Conservation (phyloP, 176 grass and related monocot genomes). For the Aegilops tauschii region DNA sequence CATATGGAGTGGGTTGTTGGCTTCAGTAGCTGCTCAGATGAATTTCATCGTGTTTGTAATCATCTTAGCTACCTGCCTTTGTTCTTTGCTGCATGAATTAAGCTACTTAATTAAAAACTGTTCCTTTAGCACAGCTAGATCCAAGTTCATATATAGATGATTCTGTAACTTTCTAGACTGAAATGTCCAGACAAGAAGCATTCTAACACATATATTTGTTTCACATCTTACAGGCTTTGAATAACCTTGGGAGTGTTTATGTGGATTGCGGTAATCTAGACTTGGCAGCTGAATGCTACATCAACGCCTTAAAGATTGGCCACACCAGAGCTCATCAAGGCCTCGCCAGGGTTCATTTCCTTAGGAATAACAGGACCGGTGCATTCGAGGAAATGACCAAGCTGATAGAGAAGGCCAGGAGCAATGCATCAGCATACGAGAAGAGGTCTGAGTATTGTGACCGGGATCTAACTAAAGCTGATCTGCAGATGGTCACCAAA, state of each 20-base stretch:
- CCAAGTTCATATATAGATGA: background rate
- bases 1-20: background rate
- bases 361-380: constrained; percentile 61
- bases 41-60: background rate
- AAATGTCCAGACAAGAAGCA: background rate
- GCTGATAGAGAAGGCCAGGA: constrained; percentile 94
- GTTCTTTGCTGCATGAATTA: background rate
- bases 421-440: constrained; percentile 95
- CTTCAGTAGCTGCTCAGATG: background rate
- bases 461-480: constrained; percentile 74
- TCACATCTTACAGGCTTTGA: constrained; percentile 74
- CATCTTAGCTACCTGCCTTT: background rate
- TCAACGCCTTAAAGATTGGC: constrained; percentile 83
- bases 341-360: constrained; percentile 89
- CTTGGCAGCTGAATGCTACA: constrained; percentile 94
- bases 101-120: background rate
- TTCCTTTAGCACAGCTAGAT: background rate
- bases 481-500: constrained; percentile 91
- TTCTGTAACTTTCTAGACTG: background rate
- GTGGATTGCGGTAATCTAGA: constrained; percentile 92
- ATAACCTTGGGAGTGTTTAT: constrained; percentile 98
- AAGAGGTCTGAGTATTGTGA: constrained; percentile 97
- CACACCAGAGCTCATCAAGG: constrained; percentile 98
- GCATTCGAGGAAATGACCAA: constrained; percentile 98
- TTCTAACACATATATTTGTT: constrained; percentile 19